Evolutionary conservation across 768 basidiomycete genomes (phyloP).

Genomic region (Filobasidium wieringae): DNA sequence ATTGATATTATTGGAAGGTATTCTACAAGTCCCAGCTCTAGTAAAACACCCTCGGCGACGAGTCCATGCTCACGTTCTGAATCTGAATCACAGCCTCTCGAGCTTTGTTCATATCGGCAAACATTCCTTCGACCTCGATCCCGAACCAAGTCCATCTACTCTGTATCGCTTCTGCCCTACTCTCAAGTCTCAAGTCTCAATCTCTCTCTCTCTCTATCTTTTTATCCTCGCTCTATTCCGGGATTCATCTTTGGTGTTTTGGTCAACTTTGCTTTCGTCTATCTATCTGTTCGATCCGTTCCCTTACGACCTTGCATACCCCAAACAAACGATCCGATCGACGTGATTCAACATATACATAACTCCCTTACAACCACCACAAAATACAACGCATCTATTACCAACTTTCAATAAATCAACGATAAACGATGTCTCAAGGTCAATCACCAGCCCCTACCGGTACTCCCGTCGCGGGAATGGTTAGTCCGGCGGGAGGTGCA

Average conservation of each 20-base stretch:
- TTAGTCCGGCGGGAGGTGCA: too few relatives aligned
- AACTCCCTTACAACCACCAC: constrained; percentile 7
- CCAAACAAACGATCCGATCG: not conserved
- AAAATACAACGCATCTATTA: too few relatives aligned
- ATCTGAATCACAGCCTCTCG: not conserved
- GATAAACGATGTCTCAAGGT: constrained; percentile 5
- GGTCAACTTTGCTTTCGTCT: constrained; percentile 39
- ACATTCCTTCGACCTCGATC: not conserved
- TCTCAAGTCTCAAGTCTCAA: constrained; percentile 23
- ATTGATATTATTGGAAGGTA: not conserved
- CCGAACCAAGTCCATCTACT: not conserved
- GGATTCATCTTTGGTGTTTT: constrained; percentile 38
- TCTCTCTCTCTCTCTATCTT: constrained; percentile 40
- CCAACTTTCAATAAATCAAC: constrained; percentile 3
- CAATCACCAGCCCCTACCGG: not conserved
- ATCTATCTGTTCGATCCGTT: constrained; percentile 41
- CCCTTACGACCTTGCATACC: constrained; percentile 8
- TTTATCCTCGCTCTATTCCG: constrained; percentile 42
- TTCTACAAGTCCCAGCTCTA: not conserved
- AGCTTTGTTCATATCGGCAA: not conserved
- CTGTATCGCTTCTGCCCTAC: constrained; percentile 18
- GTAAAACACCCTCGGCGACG: too few relatives aligned
- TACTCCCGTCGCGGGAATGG: not conserved
- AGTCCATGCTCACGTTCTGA: not conserved
- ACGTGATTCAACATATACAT: constrained; percentile 11